Percentiles rank a stretch among this genome's conserved stretches.
These are phyloP conservation scores for Cupressus sempervirens DNA, from an alignment of 75 land plant genomes.

Conservation along the genomic window DNA sequence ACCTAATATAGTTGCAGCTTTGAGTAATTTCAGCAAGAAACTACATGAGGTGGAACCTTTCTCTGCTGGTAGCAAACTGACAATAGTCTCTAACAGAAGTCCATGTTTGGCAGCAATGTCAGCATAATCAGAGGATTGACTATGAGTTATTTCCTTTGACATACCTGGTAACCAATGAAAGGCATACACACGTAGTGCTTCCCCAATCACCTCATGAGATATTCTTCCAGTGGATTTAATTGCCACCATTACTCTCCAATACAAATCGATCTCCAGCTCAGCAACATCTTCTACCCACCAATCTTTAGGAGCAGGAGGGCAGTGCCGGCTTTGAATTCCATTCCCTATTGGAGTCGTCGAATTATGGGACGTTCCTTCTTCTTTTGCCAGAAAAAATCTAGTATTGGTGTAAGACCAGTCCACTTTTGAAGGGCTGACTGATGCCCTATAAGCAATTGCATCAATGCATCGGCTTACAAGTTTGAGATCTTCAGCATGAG, in stretches of 20 bases:
- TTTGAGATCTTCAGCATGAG: conserved; percentile 59
- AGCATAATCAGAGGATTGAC: conserved; percentile 11
- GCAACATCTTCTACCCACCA: conserved; percentile 94
- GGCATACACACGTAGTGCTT: conserved; percentile 62
- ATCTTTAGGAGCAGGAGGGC: conserved; percentile 49
- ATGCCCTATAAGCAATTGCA: conserved; percentile 51
- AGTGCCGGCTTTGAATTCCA: conserved; percentile 19
- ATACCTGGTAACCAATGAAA: conserved; percentile 54
- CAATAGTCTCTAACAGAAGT: conserved; percentile 60
- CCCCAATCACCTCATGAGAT: conserved; percentile 51
- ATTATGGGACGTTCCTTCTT: conserved; percentile 34
- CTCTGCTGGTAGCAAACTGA: conserved; percentile 61
- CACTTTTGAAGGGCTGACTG: conserved; percentile 47
- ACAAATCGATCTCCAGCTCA: conserved; percentile 62
- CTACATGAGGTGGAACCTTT: conserved; percentile 57
- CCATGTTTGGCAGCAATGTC: conserved; percentile 22
- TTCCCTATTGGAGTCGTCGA: conserved; percentile 31
- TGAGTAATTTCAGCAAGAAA: conserved; percentile 63
- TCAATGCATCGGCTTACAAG: conserved; percentile 53
- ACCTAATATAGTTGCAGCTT: conserved; percentile 44
- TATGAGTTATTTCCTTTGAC: conserved; percentile 17
- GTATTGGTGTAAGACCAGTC: conserved; percentile 76
- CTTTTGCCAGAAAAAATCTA: background rate
- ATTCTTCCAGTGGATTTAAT: conserved; percentile 52
- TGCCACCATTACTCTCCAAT: conserved; percentile 44